Base-by-base conservation (phyloP, 371 early-diverging fungal species). In the Rhizopus delemar region DNA sequence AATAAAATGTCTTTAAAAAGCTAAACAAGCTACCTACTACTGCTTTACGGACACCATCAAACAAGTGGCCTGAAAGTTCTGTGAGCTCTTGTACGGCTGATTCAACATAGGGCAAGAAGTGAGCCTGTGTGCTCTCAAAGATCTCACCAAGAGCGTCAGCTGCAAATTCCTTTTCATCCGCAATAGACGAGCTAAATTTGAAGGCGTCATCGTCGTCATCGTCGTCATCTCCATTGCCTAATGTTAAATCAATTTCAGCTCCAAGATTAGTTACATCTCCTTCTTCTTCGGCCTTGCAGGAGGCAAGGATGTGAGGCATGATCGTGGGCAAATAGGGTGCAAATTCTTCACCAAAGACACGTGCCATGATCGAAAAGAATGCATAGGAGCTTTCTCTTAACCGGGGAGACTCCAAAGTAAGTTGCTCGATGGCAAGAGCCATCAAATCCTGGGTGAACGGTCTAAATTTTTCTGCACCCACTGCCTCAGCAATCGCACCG, bases 81-180 rank as follows among this genome's bases (percentile, higher is more conserved):
- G 86, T 64, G 56, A 92, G 68, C 45, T 86, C 86, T 49, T 85
- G 74, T 16, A 92, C 73, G 31, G 84, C 75, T 22, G 78, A 68
- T 51, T 90, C 88, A n/a, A 93, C 86, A 60, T 92, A 94, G 4
- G 95, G 94, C 74, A 95, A 69, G 66, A 93, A 95, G 45, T 86
- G 82, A 0, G 78, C 51, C 4, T 82, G 68, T 1, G 95, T 90
- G 59, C 87, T 84, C 53, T 85, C 85, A 75, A 95, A 94, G 31
- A 96, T 65, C 67, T 93, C 93, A 46, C 90, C 94, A 45, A 91
- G 79, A 2, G 91, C 90, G 63, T 92, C 93, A 29, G 89, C 89
- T 13, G 95, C 94, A 50, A 90, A 87, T 65, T 93, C 93, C 77
- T 96, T 96, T 69, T 96, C 96, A 35, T 93, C 91, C 0, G 94